A percentile compares a stretch with the other conserved stretches of the same genome.
These are phyloP conservation scores for Beta vulgaris DNA, from an alignment of 148 eudicot genomes.

Conservation along the genomic window DNA sequence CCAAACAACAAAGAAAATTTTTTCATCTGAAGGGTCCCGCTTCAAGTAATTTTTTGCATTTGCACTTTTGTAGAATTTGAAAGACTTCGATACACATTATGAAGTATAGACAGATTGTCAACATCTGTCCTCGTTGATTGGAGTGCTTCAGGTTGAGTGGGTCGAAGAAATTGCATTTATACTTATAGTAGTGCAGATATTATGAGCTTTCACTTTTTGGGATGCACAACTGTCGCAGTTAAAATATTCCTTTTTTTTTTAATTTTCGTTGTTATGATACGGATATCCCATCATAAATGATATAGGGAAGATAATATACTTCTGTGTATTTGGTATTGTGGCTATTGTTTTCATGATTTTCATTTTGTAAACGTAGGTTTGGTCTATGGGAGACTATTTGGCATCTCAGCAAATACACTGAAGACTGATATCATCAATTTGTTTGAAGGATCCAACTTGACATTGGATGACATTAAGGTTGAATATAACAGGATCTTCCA, in stretches of 20 bases:
- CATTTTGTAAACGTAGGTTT: background rate
- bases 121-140: background rate
- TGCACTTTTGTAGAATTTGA: background rate
- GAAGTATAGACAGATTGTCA: background rate
- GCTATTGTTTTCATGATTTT: background rate
- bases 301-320: background rate
- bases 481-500: constrained; percentile 37
- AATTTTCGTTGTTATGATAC: background rate
- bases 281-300: background rate
- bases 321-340: background rate
- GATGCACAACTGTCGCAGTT: background rate
- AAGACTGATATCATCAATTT: constrained; percentile 53
- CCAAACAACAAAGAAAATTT: too few relatives aligned
- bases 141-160: background rate
- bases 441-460: constrained; percentile 53
- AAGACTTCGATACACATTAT: background rate
- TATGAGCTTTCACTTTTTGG: background rate
- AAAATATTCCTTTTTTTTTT: background rate
- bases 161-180: background rate
- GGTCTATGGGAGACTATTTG: constrained; percentile 45
- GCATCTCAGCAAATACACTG: constrained; percentile 40
- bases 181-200: background rate
- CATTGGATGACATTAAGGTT: constrained; percentile 53
- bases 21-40: background rate
- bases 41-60: background rate